Conservation (phyloP, 129 eudicot species). For the Escallonia rubra region DNA sequence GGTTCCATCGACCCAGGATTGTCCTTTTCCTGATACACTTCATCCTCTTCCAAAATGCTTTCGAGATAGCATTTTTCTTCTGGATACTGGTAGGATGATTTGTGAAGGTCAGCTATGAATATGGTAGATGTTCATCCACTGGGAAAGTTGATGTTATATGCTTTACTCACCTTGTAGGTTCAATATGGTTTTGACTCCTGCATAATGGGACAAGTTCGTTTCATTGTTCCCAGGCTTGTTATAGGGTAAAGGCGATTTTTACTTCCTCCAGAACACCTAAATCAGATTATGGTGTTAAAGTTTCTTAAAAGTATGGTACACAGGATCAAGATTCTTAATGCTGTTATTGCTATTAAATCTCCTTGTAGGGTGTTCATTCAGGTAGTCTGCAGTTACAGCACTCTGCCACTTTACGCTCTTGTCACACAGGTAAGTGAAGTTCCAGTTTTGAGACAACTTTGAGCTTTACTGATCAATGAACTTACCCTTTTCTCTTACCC, state of each 20-base stretch:
- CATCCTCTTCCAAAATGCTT: slow-evolving; percentile 95
- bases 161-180: slow-evolving; percentile 31
- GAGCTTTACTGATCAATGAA: not conserved
- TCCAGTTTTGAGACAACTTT: not conserved
- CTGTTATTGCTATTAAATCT: not conserved
- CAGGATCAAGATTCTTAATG: not conserved
- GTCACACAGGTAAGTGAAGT: slow-evolving; percentile 75
- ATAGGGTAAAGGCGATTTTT: slow-evolving; percentile 53
- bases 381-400: slow-evolving; percentile 86
- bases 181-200: slow-evolving; percentile 85
- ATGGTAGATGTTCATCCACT: not conserved
- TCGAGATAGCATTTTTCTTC: slow-evolving; percentile 92
- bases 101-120: not conserved
- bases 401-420: slow-evolving; percentile 92
- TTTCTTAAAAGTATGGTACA: not conserved
- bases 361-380: slow-evolving; percentile 73
- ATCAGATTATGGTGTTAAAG: not conserved
- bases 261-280: not conserved
- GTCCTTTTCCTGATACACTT: slow-evolving; percentile 74
- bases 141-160: not conserved
- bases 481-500: not conserved
- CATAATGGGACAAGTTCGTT: slow-evolving; percentile 79
- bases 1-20: slow-evolving; percentile 71
- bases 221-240: slow-evolving; percentile 71
- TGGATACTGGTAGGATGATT: slow-evolving; percentile 71